These are phyloP conservation scores for Russula sp. DNA, from an alignment of 768 basidiomycete genomes.

Conservation along the genomic window DNA sequence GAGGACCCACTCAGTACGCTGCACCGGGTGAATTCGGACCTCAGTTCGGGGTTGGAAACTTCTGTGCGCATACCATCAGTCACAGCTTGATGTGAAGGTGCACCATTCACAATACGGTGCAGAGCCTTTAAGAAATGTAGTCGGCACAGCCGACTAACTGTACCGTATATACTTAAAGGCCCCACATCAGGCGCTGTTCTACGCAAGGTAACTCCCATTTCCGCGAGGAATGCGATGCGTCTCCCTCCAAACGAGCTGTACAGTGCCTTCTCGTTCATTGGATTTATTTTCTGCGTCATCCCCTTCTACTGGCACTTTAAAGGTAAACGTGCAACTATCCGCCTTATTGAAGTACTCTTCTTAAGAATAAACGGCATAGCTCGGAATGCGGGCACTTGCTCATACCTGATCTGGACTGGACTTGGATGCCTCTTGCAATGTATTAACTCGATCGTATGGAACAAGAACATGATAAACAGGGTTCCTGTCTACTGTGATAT, in stretches of 20 bases:
- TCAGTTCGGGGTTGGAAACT: too few species aligned
- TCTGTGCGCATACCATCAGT: too few species aligned
- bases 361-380: conserved; percentile 35
- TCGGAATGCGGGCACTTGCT: conserved; percentile 69
- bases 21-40: too few species aligned
- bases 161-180: too few species aligned
- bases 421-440: conserved; percentile 55
- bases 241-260: conserved; percentile 31
- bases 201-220: too few species aligned
- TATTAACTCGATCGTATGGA: conserved; percentile 72
- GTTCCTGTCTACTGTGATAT: conserved; percentile 57
- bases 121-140: too few species aligned
- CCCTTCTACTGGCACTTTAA: conserved; percentile 58
- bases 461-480: conserved; percentile 48
- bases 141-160: too few species aligned
- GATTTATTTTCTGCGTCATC: conserved; percentile 46
- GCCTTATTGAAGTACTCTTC: not conserved
- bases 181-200: too few species aligned
- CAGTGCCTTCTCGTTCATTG: conserved; percentile 44
- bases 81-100: too few species aligned
- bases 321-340: conserved; percentile 33
- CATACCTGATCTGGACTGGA: conserved; percentile 68
- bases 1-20: too few species aligned
- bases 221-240: not conserved
- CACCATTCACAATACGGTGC: too few species aligned